Evolutionary conservation across 352 stramenopile genomes (phyloP).

Genomic region (Globisporangium barbulae): DNA sequence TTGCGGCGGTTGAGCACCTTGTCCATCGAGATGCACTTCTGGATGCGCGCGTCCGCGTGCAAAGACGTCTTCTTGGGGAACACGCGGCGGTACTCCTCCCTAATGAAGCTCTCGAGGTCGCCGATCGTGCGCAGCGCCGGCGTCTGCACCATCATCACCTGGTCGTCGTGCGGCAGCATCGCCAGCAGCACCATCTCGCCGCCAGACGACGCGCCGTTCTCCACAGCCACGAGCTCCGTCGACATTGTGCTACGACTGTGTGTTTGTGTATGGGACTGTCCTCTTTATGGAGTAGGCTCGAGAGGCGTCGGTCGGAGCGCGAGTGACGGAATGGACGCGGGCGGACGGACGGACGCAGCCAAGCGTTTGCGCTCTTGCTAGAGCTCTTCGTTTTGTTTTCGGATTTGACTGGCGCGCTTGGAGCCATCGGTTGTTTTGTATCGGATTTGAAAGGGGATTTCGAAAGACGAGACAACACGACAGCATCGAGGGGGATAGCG

Average conservation of each 20-base stretch:
- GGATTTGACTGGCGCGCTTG: slow-evolving; percentile 1
- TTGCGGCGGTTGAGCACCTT: slow-evolving; percentile 50
- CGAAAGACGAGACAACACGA: neutral
- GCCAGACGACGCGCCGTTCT: slow-evolving; percentile 16
- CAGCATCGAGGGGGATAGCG: neutral
- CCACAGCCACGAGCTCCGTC: slow-evolving; percentile 21
- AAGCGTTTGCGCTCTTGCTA: slow-evolving; percentile 2
- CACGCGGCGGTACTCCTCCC: slow-evolving; percentile 56
- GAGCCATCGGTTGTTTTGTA: neutral
- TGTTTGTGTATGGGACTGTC: neutral
- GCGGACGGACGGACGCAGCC: neutral
- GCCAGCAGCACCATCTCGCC: slow-evolving; percentile 66
- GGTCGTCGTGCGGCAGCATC: slow-evolving; percentile 62
- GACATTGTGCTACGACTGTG: slow-evolving; percentile 11
- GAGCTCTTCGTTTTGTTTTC: neutral
- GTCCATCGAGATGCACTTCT: slow-evolving; percentile 62
- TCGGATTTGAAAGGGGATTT: neutral
- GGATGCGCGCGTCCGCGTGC: slow-evolving; percentile 52
- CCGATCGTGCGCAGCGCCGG: slow-evolving; percentile 39
- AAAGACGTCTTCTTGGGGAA: slow-evolving; percentile 51
- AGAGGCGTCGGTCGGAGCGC: neutral
- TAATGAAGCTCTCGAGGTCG: slow-evolving; percentile 61
- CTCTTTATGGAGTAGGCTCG: neutral
- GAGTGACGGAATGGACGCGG: slow-evolving; percentile 9
- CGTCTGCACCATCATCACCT: slow-evolving; percentile 67